Base-by-base conservation (phyloP, 2,329 filamentous ascomycete genomes). In the Chrysoporthe cubensis region DNA sequence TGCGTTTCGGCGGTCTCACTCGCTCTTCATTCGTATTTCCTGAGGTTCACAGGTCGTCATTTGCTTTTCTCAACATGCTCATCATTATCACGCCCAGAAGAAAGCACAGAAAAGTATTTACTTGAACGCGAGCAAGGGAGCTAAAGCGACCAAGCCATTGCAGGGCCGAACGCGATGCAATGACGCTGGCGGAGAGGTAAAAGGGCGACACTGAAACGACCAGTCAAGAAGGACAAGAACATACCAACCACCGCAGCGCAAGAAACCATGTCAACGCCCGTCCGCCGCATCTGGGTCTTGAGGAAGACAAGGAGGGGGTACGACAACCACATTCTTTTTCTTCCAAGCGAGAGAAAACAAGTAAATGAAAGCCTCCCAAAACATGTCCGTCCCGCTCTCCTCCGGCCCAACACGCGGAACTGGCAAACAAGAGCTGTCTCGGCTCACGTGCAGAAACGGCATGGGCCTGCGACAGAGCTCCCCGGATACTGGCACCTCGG, bases 261-360 rank as follows among this genome's bases (percentile, higher is more conserved):
- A 18, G 18, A 16, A n/a, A 16, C 32, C 32, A 14, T 40, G 34
- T 57, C 54, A 57, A 57, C 54, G 54, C 54, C 54, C 54, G 54
- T 40, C 54, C 54, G n/a, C 54, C 32, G 16, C n/a, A 57, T 18
- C 40, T 40, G 54, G 37, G n/a, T 40, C 54, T 57, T 40, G 50
- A 3, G 32, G 32, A 40, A 57, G 34, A 57, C 32, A 57, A 57
- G 5, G 14, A 57, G 9, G 54, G 34, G 40, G 44, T 14, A 44
- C 44, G 40, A 60, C 37, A 60, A 26, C 57, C 37, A 44, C 21
- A 44, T 60, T 60, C 50, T 64, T 57, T 64, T 64, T 13, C 48
- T 26, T 50, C 16, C 48, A 37, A 37, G 9, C 32, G 26, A 57
- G 40, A 21, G 9, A 43, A 60, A 44, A 21, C 16, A 16, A 32